Percentiles rank a stretch among this genome's conserved stretches.
Evolutionary conservation across 1,284 basidiomycete species (phyloP).

Genomic region (Sporisorium reilianum): DNA sequence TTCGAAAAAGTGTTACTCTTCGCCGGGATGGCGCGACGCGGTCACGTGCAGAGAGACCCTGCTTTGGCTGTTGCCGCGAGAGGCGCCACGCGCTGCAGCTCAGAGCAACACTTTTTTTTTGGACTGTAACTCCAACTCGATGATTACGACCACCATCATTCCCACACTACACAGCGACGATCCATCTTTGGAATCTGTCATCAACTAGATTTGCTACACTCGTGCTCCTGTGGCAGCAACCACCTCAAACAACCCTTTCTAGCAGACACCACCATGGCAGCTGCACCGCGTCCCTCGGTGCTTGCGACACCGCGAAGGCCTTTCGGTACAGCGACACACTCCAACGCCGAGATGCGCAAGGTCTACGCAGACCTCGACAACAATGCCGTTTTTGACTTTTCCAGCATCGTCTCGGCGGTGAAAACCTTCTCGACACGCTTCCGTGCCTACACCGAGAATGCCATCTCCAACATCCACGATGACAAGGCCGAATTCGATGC

Average conservation of each 20-base stretch:
- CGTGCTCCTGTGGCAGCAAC: background rate
- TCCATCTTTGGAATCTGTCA: too few relatives aligned
- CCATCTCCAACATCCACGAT: slow-evolving; percentile 55
- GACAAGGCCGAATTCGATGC: slow-evolving; percentile 54
- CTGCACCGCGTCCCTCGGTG: slow-evolving; percentile 38
- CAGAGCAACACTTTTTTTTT: slow-evolving; percentile 24
- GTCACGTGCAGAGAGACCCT: slow-evolving; percentile 30
- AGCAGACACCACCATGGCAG: slow-evolving; percentile 15
- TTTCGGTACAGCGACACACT: slow-evolving; percentile 29
- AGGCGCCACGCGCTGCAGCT: slow-evolving; percentile 24
- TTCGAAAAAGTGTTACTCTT: slow-evolving; percentile 32
- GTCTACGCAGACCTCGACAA: slow-evolving; percentile 49
- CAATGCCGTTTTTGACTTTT: slow-evolving; percentile 59
- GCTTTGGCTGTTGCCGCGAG: background rate
- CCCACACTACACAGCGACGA: background rate
- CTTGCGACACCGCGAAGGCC: slow-evolving; percentile 48
- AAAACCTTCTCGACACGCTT: slow-evolving; percentile 53
- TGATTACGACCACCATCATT: background rate
- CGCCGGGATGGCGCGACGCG: slow-evolving; percentile 21
- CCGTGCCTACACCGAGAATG: slow-evolving; percentile 54
- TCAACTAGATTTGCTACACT: too few relatives aligned
- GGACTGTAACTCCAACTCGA: background rate
- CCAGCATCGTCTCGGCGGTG: slow-evolving; percentile 46
- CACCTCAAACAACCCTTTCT: too few relatives aligned
- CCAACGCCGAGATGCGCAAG: slow-evolving; percentile 51